Base-by-base conservation (phyloP, 2,329 filamentous ascomycete species). In the Albifimbria verrucaria region DNA sequence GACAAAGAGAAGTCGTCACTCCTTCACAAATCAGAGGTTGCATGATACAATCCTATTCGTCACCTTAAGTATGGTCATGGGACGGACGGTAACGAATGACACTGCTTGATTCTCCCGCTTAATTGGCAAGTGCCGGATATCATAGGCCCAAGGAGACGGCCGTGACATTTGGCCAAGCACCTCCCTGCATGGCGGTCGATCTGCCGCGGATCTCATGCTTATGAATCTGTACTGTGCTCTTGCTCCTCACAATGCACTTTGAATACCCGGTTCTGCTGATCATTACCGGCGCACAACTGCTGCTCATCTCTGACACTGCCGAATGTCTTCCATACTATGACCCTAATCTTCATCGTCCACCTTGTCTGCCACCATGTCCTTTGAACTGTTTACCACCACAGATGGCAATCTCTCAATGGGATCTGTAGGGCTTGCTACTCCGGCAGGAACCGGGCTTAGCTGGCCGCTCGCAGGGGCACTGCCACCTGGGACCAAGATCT, bases 401-500 rank as follows among this genome's bases (percentile, higher is more conserved):
- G 42, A 17, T 20, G 72, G 66, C 52, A 39, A 12, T 39, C 32
- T 39, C 32, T 39, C 32, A n/a, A 12, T n/a, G 12, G 32, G 32
- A 12, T 39, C 32, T 12, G 18, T n/a, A 12, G 32, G 32, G 18
- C 32, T 39, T 61, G 18, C 68, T 65, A 48, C 66, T 68, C 44
- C 55, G 17, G 23, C 58, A 12, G 63, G 57, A 12, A 55, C 46
- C 48, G 62, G 63, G 25, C 59, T 62, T 7, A 53, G 39, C 20
- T 22, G 59, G n/a, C 59, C 61, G 57, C 69, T 70, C 24, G 62
- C 62, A 7, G 58, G 50, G 22, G 59, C 64, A 48, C 69, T 71
- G 5, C 55, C 53, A 12, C 64, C 65, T 4, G 88, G 83, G 11
- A 92, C 87, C 1, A 89, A 88, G 43, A 92, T 90, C 58, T 86